A percentile compares a stretch with the other conserved stretches of the same genome.
These are phyloP conservation scores for Rhododendron simsii DNA, from an alignment of 148 eudicot genomes.

Conservation along the genomic window DNA sequence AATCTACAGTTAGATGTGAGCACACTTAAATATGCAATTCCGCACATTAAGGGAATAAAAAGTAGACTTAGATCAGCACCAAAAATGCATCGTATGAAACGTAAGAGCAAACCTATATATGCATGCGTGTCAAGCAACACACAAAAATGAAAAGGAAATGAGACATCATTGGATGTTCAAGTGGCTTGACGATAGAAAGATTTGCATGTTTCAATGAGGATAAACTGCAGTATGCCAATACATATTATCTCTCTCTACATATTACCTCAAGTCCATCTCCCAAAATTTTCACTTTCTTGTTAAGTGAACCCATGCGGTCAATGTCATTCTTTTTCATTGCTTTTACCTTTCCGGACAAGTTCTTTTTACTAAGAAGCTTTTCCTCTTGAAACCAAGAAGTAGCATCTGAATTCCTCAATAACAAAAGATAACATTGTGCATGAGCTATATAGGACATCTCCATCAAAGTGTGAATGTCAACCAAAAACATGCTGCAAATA, in stretches of 20 bases:
- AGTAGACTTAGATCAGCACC: background rate
- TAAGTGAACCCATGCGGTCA: constrained; percentile 38
- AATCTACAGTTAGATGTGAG: constrained; percentile 37
- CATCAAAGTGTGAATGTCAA: background rate
- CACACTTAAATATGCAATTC: background rate
- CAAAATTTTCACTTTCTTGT: constrained; percentile 74
- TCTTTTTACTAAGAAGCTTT: constrained; percentile 30
- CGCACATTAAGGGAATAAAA: background rate
- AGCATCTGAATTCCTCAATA: background rate
- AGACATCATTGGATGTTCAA: constrained; percentile 3
- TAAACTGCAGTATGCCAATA: background rate
- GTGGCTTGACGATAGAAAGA: background rate
- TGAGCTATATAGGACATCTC: background rate
- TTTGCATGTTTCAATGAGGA: background rate
- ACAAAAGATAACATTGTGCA: background rate
- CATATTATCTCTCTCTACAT: background rate
- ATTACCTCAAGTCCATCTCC: constrained; percentile 65
- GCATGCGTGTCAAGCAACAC: background rate
- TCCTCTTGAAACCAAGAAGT: constrained; percentile 53
- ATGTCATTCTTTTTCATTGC: constrained; percentile 50
- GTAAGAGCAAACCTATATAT: background rate
- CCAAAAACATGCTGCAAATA: constrained; percentile 3
- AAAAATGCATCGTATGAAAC: background rate
- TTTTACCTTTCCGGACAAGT: constrained; percentile 44
- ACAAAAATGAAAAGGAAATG: background rate